Conservation (phyloP, 805 yeast genomes). For the Metschnikowia gelsemii region DNA sequence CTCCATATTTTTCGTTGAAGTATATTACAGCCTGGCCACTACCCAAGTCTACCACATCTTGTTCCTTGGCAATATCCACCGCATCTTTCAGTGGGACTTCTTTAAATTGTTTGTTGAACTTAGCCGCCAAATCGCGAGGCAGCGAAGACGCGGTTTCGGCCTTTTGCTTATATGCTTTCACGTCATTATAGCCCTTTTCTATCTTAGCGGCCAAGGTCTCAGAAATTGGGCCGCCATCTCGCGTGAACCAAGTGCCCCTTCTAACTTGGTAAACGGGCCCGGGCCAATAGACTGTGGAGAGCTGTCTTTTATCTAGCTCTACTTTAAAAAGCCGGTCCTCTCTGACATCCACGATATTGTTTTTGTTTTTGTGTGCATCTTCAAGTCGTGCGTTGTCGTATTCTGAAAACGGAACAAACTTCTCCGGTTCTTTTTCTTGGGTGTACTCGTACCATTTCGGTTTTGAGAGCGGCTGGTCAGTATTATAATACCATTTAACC, state of each 20-base stretch:
- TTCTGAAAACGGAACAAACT: constrained; percentile 66
- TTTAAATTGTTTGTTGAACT: constrained; percentile 21
- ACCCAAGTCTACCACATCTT: constrained; percentile 30
- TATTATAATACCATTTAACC: constrained; percentile 76
- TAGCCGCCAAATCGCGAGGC: constrained; percentile 19
- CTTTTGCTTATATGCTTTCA: constrained; percentile 26
- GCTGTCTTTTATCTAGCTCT: constrained; percentile 50
- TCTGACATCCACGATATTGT: constrained; percentile 54
- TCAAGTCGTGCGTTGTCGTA: constrained; percentile 67
- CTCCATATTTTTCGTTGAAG: constrained; percentile 45
- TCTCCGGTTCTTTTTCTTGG: constrained; percentile 50
- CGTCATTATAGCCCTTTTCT: constrained; percentile 52
- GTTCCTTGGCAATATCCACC: constrained; percentile 25
- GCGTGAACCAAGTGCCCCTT: constrained; percentile 79
- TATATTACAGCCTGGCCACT: constrained; percentile 40
- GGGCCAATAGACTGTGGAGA: constrained; percentile 80
- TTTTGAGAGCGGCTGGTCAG: constrained; percentile 69
- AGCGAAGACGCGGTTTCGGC: constrained; percentile 15
- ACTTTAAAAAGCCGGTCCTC: constrained; percentile 82
- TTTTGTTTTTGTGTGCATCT: constrained; percentile 30
- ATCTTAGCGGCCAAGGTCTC: constrained; percentile 51
- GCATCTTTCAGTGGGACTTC: constrained; percentile 11
- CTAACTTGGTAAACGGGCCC: constrained; percentile 84
- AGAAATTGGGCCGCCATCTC: constrained; percentile 55
- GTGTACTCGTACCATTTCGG: constrained; percentile 60